Base-by-base conservation (phyloP, 352 stramenopile species). In the Globisporangium takayamanum region DNA sequence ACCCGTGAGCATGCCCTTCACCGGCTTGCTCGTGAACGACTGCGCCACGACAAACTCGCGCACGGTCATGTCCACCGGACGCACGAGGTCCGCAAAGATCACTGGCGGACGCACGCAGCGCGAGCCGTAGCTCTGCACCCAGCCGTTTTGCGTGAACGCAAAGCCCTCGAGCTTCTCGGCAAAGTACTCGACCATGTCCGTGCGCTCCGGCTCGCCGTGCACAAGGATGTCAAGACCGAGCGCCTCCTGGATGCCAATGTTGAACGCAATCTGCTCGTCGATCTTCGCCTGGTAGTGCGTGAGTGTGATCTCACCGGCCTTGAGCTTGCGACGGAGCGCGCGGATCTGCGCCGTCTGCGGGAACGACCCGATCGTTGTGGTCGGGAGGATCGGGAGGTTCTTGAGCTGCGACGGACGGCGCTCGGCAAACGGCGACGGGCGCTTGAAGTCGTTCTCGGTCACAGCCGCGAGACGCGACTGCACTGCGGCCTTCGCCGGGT, bases 151-250 rank as follows among this genome's bases (percentile, higher is more conserved):
- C 25, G 88, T 96, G 72, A 98, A 97, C 1, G 89, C 78, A 52
- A 97, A 96, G 22, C 92, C 92, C 18, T 96, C 78, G 22, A 98
- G 75, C 72, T 97, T 93, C 74, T 97, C 85, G 5, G 81, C 92
- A 67, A 98, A 98, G 76, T 96, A 98, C 78, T 98, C 89, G 2
- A 98, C 92, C 92, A 98, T 98, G 73, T 97, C 92, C 4, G 88
- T 97, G 64, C 90, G 87, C 69, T 98, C 92, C 4, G 89, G 76
- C 63, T 98, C 92, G 55, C 92, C 92, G 67, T 98, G 92, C 36
- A 98, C 92, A 2, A 98, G 66, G 62, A 98, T 96, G 72, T 98
- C 92, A 3, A 98, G 69, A 36, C 89, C 92, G 5, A 97, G 64
- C 3, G 79, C 86, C 70, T 97, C 90, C 72, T 98, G 90, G 48